These are phyloP conservation scores for Fragaria ananassa DNA, from an alignment of 306 rosid species.

Conservation along the genomic window DNA sequence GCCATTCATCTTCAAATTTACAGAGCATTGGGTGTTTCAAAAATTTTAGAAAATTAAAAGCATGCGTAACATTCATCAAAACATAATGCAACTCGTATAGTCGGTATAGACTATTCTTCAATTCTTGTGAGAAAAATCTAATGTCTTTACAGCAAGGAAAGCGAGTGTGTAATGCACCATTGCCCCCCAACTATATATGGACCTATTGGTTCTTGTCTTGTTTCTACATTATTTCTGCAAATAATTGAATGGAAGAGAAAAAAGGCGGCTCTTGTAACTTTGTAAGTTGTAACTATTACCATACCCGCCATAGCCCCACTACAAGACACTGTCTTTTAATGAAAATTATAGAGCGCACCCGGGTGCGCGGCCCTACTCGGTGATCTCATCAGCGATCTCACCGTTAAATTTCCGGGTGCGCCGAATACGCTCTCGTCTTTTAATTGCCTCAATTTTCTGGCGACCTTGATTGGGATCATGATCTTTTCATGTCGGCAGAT, in stretches of 20 bases:
- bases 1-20: neutral
- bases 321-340: neutral
- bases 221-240: neutral
- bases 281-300: neutral
- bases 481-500: neutral
- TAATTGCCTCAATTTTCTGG: neutral
- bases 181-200: neutral
- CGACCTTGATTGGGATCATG: neutral
- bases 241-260: neutral
- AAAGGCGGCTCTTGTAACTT: neutral
- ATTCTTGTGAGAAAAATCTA: neutral
- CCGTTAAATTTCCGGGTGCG: too few species aligned
- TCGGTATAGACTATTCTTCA: too few species aligned
- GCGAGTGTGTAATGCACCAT: neutral
- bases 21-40: too few species aligned
- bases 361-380: too few species aligned
- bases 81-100: neutral
- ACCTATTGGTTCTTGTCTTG: neutral
- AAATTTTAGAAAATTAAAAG: neutral
- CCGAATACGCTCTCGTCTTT: too few species aligned
- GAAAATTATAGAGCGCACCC: too few species aligned
- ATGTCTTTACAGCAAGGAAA: neutral
- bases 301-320: neutral
- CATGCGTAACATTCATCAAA: too few species aligned
- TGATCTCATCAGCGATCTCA: too few species aligned